Percentiles rank a stretch among this genome's conserved stretches.
These are phyloP conservation scores for Pseudopyricularia cyperi DNA, from an alignment of 2,329 filamentous ascomycete genomes.

Conservation along the genomic window DNA sequence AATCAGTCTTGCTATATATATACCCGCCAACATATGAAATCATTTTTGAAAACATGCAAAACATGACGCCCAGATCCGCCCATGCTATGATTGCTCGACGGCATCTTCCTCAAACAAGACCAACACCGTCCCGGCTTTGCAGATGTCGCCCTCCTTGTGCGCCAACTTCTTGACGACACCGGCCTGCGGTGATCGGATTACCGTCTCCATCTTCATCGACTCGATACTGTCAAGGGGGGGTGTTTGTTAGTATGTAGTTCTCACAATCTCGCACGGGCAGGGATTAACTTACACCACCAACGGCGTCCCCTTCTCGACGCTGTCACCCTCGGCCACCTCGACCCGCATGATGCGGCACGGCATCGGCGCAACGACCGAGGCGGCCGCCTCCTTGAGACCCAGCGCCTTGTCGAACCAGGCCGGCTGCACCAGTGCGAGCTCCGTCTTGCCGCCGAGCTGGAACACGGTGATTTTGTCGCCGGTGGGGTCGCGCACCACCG, in stretches of 20 bases:
- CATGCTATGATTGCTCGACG: slow-evolving; percentile 3
- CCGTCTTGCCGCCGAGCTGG: slow-evolving; percentile 49
- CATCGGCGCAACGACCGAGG: slow-evolving; percentile 87
- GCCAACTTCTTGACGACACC: slow-evolving; percentile 60
- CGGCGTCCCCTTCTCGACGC: slow-evolving; percentile 72
- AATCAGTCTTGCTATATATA: not conserved
- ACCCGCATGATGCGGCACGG: slow-evolving; percentile 92
- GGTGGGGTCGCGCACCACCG: slow-evolving; percentile 48
- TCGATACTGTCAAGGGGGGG: slow-evolving; percentile 44
- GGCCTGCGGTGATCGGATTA: slow-evolving; percentile 63
- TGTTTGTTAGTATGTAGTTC: slow-evolving; percentile 12
- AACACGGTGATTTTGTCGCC: slow-evolving; percentile 62
- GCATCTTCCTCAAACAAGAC: slow-evolving; percentile 53
- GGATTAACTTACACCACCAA: slow-evolving; percentile 74
- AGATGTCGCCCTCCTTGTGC: slow-evolving; percentile 66
- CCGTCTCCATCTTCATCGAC: slow-evolving; percentile 85
- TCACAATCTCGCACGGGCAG: too few relatives aligned
- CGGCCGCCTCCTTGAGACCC: slow-evolving; percentile 65
- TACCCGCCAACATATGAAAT: not conserved
- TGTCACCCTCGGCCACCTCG: slow-evolving; percentile 70
- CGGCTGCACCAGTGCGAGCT: slow-evolving; percentile 46
- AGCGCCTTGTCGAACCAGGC: slow-evolving; percentile 80
- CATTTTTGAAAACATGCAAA: not conserved
- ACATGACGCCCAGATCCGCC: not conserved
- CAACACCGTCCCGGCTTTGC: slow-evolving; percentile 62